Evolutionary conservation across 805 yeast species (phyloP).

Genomic region (Metschnikowia koreensis): DNA sequence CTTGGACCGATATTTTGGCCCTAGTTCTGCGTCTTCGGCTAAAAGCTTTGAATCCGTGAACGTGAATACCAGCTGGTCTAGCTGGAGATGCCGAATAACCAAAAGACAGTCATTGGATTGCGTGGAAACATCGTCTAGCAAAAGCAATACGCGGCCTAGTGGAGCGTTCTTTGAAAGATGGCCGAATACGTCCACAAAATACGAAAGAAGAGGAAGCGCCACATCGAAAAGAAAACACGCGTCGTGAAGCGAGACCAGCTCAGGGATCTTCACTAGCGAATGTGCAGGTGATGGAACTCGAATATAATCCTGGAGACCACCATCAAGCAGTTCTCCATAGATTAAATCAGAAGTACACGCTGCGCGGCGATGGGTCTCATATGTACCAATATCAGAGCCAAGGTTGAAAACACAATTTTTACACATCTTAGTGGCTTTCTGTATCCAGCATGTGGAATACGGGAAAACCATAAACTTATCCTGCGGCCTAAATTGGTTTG

Average conservation of each 20-base stretch:
- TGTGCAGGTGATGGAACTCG: constrained; percentile 25
- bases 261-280: constrained; percentile 29
- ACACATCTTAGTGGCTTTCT: constrained; percentile 17
- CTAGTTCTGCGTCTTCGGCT: constrained; percentile 1
- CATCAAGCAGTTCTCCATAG: constrained; percentile 36
- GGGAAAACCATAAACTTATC: constrained; percentile 30
- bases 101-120: constrained; percentile 40
- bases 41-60: constrained; percentile 14
- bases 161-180: constrained; percentile 1
- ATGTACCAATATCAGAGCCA: constrained; percentile 5
- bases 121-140: constrained; percentile 26
- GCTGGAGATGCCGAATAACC: constrained; percentile 28
- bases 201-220: constrained; percentile 35
- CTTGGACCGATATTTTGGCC: constrained; percentile 5
- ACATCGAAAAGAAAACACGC: constrained; percentile 33
- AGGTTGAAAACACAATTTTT: constrained; percentile 19
- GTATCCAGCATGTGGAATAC: constrained; percentile 31
- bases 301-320: constrained; percentile 40
- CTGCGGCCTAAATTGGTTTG: not conserved
- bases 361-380: constrained; percentile 14
- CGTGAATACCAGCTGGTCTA: constrained; percentile 15
- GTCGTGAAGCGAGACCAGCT: constrained; percentile 35
- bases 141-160: constrained; percentile 23
- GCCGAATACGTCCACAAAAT: constrained; percentile 20
- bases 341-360: constrained; percentile 26